These are phyloP conservation scores for Naegleria fowleri DNA, from an alignment of 208 protist species.

Conservation along the genomic window DNA sequence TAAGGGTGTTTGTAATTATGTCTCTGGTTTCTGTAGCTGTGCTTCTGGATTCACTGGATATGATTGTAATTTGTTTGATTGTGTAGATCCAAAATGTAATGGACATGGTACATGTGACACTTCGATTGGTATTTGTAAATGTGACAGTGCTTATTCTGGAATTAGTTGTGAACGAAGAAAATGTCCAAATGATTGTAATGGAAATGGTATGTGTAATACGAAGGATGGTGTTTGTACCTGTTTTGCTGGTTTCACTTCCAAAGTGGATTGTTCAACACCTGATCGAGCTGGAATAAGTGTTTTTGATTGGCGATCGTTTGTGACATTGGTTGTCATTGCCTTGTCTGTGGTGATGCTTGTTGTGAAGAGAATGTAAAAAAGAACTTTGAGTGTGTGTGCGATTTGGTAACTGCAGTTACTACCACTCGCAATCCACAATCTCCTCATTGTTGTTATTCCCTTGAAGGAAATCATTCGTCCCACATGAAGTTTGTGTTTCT, in stretches of 20 bases:
- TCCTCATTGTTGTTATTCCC: too few species aligned
- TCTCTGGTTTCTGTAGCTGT: background rate
- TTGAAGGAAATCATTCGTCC: too few species aligned
- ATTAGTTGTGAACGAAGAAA: background rate
- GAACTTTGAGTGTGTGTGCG: too few species aligned
- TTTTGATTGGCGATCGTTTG: background rate
- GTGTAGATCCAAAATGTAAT: constrained; percentile 20
- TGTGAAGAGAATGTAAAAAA: background rate
- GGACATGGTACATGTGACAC: constrained; percentile 10
- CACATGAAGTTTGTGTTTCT: too few species aligned
- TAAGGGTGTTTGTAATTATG: background rate
- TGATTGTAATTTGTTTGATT: background rate
- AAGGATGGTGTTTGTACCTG: background rate
- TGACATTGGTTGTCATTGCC: background rate
- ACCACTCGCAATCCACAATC: too few species aligned
- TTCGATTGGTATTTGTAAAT: background rate
- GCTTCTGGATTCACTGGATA: background rate
- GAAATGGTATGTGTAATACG: background rate
- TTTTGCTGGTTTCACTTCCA: background rate
- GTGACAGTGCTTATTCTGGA: background rate
- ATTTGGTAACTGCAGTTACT: too few species aligned
- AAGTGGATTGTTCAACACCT: background rate
- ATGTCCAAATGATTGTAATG: constrained; percentile 22
- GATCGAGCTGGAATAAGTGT: background rate
- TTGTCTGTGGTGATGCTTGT: background rate